These are phyloP conservation scores for Neurospora sp. DNA, from an alignment of 2,329 filamentous ascomycete genomes.

Conservation along the genomic window DNA sequence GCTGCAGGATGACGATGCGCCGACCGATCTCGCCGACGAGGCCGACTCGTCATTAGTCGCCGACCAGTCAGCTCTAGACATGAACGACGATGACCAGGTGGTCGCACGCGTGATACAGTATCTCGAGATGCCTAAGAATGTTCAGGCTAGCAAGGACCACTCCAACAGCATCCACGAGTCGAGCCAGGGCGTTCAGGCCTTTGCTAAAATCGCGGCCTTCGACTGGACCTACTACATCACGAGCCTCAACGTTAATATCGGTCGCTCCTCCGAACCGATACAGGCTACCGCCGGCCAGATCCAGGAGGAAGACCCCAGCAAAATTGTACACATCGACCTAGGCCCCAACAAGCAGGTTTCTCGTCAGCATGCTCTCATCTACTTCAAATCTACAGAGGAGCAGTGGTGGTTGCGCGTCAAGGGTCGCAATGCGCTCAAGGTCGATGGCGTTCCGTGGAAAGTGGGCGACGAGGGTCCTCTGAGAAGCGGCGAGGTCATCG, in stretches of 20 bases:
- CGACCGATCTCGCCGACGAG: constrained; percentile 33
- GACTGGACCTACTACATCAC: constrained; percentile 82
- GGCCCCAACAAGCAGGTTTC: constrained; percentile 76
- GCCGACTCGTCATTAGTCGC: constrained; percentile 34
- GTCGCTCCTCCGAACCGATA: constrained; percentile 50
- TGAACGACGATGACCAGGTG: constrained; percentile 44
- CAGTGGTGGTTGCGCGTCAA: constrained; percentile 81
- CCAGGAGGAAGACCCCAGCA: constrained; percentile 35
- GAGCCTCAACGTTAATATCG: constrained; percentile 65
- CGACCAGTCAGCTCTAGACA: constrained; percentile 28
- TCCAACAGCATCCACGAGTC: constrained; percentile 54
- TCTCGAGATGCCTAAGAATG: constrained; percentile 29
- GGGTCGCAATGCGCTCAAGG: constrained; percentile 80
- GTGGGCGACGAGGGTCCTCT: constrained; percentile 56
- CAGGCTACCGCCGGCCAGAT: constrained; percentile 22
- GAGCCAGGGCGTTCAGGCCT: constrained; percentile 57
- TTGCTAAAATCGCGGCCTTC: constrained; percentile 70
- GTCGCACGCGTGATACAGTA: constrained; percentile 46
- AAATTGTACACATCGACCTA: constrained; percentile 73
- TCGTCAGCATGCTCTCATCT: constrained; percentile 64
- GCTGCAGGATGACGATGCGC: constrained; percentile 29
- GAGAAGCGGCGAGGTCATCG: constrained; percentile 80
- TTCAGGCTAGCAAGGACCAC: constrained; percentile 52
- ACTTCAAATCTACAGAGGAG: constrained; percentile 56
- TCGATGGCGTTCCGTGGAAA: constrained; percentile 66